Conservation (phyloP, 305 asterid genomes). For the Rubia balearica region DNA sequence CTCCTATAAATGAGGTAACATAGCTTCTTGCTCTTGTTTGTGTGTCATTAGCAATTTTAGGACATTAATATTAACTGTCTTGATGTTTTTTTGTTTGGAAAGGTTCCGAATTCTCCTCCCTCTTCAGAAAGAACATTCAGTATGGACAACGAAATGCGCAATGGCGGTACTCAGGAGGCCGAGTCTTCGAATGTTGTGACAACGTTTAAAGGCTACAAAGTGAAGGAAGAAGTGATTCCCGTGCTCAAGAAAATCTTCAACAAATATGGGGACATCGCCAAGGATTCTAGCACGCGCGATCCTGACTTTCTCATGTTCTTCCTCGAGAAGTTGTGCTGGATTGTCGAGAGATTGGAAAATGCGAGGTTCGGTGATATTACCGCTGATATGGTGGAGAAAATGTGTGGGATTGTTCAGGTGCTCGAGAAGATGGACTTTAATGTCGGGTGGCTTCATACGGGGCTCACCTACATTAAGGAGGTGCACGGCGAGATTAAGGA, state of each 20-base stretch:
- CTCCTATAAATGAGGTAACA: no score
- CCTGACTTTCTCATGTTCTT: constrained; percentile 11
- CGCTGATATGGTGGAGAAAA: constrained; percentile 13
- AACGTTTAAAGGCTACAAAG: constrained; percentile 16
- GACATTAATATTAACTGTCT: no score
- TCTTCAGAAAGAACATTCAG: no score
- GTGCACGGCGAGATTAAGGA: background rate
- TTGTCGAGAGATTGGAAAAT: constrained; percentile 18
- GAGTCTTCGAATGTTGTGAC: constrained; percentile 6
- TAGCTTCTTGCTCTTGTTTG: no score
- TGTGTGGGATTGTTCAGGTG: constrained; percentile 3
- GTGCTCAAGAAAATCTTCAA: constrained; percentile 20
- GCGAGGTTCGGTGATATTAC: constrained; percentile 16
- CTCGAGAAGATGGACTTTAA: background rate
- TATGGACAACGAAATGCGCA: no score
- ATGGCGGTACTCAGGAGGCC: constrained; percentile 17
- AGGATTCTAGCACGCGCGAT: constrained; percentile 14
- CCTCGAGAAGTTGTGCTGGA: constrained; percentile 24
- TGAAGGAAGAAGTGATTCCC: constrained; percentile 24
- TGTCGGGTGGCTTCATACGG: background rate
- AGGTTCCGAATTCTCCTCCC: no score
- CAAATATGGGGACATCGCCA: constrained; percentile 28
- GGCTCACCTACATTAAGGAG: background rate
- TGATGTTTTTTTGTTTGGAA: no score
- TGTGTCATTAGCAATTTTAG: no score